These are phyloP conservation scores for Stephanocyclus meneghinianus DNA, from an alignment of 352 stramenopile species.

Conservation along the genomic window DNA sequence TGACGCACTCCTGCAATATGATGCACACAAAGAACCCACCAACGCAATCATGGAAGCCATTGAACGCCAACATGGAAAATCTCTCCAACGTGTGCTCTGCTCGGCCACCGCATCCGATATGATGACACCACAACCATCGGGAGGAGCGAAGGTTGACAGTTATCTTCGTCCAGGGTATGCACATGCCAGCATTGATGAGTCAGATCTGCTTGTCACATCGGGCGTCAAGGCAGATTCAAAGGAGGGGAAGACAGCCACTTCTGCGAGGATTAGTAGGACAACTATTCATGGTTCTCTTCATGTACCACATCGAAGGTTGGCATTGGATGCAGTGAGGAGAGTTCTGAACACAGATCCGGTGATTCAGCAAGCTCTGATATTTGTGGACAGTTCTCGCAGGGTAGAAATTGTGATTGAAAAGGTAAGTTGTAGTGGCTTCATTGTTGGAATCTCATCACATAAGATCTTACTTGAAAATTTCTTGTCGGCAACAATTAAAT, in stretches of 20 bases:
- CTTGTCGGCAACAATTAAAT: slow-evolving; percentile 8
- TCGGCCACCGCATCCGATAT: slow-evolving; percentile 79
- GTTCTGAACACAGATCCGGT: slow-evolving; percentile 77
- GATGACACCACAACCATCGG: slow-evolving; percentile 24
- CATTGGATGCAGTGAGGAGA: slow-evolving; percentile 67
- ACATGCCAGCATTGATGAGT: slow-evolving; percentile 61
- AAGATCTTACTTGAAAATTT: background rate
- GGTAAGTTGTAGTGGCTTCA: slow-evolving; percentile 14
- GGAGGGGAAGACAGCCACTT: slow-evolving; percentile 22
- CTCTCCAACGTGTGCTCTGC: slow-evolving; percentile 69
- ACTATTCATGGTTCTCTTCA: slow-evolving; percentile 77
- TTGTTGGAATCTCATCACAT: background rate
- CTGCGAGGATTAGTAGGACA: slow-evolving; percentile 66
- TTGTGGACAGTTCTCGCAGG: slow-evolving; percentile 75
- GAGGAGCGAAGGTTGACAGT: slow-evolving; percentile 45
- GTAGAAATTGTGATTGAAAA: slow-evolving; percentile 78
- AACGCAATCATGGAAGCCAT: slow-evolving; percentile 61
- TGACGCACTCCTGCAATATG: slow-evolving; percentile 79
- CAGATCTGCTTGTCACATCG: slow-evolving; percentile 63
- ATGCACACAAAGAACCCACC: slow-evolving; percentile 73
- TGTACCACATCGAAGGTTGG: slow-evolving; percentile 64
- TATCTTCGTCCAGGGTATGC: slow-evolving; percentile 63
- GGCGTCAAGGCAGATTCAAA: slow-evolving; percentile 21
- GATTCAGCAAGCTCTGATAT: slow-evolving; percentile 80
- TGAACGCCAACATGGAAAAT: slow-evolving; percentile 57